Evolutionary conservation across 2,329 filamentous ascomycete genomes (phyloP), one percentile per base, ranked within the genome.

Genomic region (Ophiosphaerella narmari): DNA sequence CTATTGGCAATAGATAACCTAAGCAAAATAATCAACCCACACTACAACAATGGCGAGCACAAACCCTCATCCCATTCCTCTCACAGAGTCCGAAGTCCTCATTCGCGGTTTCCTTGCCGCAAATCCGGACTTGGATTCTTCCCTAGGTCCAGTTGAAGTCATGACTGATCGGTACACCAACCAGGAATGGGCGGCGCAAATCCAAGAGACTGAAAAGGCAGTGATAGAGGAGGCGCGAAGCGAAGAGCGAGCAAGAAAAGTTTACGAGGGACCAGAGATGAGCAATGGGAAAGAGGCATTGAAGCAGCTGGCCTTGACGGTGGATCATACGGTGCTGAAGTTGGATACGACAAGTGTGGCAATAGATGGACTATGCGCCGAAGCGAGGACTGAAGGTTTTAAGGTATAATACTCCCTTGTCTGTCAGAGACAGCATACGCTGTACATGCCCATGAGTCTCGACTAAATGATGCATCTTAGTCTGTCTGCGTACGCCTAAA

Each of bases 401-500:
- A 77, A 75, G 60, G 77, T 78, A 65, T 23, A 68, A 21, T 21
- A 4, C 3, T 5, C 18, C 18, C 18, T 21, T 21, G 18, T 21
- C 18, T 21, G 4, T 5, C 4, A 21, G 18, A 21, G 18, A 21
- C 18, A 21, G 18, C 18, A 21, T 21, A 4, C 18, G 18, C 18
- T 21, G 18, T 21, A 21, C 18, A 21, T 21, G 18, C 18, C 4
- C 18, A 4, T 21, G 18, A 21, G 18, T 4, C 18, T 21, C 18
- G 18, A 4, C 18, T 21, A 44, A 39, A 49, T 56, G 33, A 59
- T 36, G 9, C 8, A 11, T 73, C 39, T 62, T 72, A 62, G 75
- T 77, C 81, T 8, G 83, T 86, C 47, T 86, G 83, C 62, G 82
- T 86, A 2, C 78, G 83, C 7, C 71, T 78, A 1, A 73, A 77